phyloP scores from a whole-genome alignment of 768 basidiomycete genomes.

The Amanita rubescens region DNA sequence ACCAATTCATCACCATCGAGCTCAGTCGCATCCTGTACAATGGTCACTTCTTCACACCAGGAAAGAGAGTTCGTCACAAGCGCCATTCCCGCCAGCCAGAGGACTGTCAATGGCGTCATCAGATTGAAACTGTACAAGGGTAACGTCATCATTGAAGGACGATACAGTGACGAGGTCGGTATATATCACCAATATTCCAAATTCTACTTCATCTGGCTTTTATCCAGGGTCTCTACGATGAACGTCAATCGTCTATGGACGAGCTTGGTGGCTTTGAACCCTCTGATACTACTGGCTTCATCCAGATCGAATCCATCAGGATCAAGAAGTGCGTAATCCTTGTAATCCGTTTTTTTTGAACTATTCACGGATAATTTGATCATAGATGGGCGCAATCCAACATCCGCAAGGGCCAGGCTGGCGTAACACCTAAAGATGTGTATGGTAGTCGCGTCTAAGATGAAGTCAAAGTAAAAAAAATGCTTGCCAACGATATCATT shows the following conservation, averaged over 20 bases:
- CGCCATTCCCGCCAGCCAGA: slow-evolving; percentile 88
- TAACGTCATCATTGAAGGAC: slow-evolving; percentile 90
- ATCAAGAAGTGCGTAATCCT: slow-evolving; percentile 78
- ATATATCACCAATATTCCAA: neutral
- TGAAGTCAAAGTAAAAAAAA: neutral
- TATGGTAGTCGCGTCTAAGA: slow-evolving; percentile 55
- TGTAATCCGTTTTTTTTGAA: slow-evolving; percentile 1
- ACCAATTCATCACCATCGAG: slow-evolving; percentile 90
- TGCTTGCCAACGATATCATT: neutral
- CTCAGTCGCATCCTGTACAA: slow-evolving; percentile 93
- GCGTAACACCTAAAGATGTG: slow-evolving; percentile 71
- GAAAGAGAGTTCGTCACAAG: slow-evolving; percentile 93
- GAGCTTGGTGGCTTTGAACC: slow-evolving; percentile 98
- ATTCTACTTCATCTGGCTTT: neutral
- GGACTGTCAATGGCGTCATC: slow-evolving; percentile 92
- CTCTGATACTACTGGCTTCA: slow-evolving; percentile 92
- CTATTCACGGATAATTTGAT: slow-evolving; percentile 4
- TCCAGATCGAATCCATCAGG: slow-evolving; percentile 94
- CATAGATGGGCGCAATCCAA: slow-evolving; percentile 83
- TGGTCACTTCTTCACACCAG: slow-evolving; percentile 98
- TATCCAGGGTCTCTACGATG: slow-evolving; percentile 84
- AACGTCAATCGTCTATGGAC: slow-evolving; percentile 95
- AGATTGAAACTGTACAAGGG: slow-evolving; percentile 93
- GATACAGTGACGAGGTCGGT: slow-evolving; percentile 76
- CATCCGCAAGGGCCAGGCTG: slow-evolving; percentile 75